A percentile compares a stretch with the other conserved stretches of the same genome.
These are phyloP conservation scores for Penicillium fuscoglaucum DNA, from an alignment of 2,329 filamentous ascomycete species.

Conservation along the genomic window DNA sequence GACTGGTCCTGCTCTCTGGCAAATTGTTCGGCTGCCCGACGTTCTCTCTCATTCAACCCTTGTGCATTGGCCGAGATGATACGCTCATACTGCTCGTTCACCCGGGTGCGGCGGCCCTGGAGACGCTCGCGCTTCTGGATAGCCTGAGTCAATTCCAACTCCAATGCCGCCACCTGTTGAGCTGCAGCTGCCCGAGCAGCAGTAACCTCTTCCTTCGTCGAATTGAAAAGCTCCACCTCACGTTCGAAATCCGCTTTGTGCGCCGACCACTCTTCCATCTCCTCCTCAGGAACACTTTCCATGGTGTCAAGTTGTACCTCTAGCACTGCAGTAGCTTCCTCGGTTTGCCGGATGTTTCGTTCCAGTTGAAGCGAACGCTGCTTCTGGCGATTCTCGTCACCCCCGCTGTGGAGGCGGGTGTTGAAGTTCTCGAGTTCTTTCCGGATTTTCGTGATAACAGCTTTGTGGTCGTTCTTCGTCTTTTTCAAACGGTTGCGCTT, in stretches of 20 bases:
- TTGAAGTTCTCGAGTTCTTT: conserved; percentile 62
- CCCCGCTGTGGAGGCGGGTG: conserved; percentile 59
- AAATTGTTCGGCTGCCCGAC: conserved; percentile 49
- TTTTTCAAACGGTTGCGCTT: conserved; percentile 60
- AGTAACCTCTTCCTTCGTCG: conserved; percentile 53
- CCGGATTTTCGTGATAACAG: conserved; percentile 57
- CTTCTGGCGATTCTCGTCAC: conserved; percentile 62
- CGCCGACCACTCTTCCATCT: conserved; percentile 53
- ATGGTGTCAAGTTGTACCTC: conserved; percentile 56
- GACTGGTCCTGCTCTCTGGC: conserved; percentile 49
- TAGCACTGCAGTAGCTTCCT: conserved; percentile 59
- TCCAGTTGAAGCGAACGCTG: conserved; percentile 62
- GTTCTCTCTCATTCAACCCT: conserved; percentile 56
- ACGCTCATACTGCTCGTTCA: conserved; percentile 62
- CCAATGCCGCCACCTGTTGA: conserved; percentile 53
- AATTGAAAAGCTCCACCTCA: conserved; percentile 53
- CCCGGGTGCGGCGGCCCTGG: conserved; percentile 56
- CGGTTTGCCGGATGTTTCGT: conserved; percentile 63
- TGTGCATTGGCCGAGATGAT: conserved; percentile 60
- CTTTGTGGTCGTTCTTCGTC: conserved; percentile 62
- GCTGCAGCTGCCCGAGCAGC: conserved; percentile 53
- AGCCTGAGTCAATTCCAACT: conserved; percentile 54
- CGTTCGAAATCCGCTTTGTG: conserved; percentile 57
- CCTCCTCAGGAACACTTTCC: conserved; percentile 58
- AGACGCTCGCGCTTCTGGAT: conserved; percentile 62